These are phyloP conservation scores for Trichoderma koningiopsis DNA, from an alignment of 2,329 filamentous ascomycete genomes.

Conservation along the genomic window DNA sequence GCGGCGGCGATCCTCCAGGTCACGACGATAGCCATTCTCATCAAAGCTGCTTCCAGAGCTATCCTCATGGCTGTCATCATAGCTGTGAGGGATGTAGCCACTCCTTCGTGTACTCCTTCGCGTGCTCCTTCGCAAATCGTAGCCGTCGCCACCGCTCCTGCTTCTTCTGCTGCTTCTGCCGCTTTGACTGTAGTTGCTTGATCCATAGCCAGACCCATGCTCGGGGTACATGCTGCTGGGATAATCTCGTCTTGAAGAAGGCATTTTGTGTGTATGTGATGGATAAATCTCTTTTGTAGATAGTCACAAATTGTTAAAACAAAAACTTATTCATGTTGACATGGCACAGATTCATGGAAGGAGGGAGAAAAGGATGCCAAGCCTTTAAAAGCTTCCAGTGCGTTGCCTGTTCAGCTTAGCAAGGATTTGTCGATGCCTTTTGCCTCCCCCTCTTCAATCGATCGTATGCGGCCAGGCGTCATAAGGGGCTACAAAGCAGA, in stretches of 20 bases:
- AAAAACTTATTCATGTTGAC: neutral
- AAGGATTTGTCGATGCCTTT: neutral
- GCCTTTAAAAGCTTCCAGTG: neutral
- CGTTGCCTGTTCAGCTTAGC: neutral
- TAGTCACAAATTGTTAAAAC: neutral
- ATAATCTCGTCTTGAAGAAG: conserved; percentile 3
- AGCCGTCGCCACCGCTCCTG: neutral
- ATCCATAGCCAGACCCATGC: neutral
- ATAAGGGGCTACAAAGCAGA: neutral
- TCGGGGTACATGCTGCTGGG: conserved; percentile 6
- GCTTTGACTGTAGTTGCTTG: neutral
- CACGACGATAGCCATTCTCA: neutral
- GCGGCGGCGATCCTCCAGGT: neutral
- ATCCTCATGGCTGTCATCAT: neutral
- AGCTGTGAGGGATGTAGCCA: no score
- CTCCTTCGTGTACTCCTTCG: neutral
- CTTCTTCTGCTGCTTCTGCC: neutral
- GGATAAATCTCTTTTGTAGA: neutral
- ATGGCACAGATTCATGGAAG: neutral
- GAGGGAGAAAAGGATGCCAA: neutral
- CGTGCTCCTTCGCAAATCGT: neutral
- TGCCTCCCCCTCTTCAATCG: neutral
- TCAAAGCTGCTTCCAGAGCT: neutral
- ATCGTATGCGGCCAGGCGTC: neutral
- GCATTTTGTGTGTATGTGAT: neutral